Base-by-base conservation (phyloP, 441 rosid species). In the Arabidopsis lyrata region DNA sequence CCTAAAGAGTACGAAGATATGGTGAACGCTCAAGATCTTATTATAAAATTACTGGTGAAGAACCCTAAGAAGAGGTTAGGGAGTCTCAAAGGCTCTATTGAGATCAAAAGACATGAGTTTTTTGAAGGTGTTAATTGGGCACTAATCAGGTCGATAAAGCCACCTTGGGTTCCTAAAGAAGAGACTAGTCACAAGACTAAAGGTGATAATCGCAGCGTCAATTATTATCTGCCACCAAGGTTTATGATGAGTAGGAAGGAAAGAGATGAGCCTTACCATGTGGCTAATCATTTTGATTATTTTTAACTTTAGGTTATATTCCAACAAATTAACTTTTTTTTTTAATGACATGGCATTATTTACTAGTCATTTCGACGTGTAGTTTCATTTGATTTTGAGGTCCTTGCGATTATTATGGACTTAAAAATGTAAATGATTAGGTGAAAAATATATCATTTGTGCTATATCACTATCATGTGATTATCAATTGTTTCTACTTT, bases 131-230 rank as follows among this genome's bases (percentile, higher is more conserved):
- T 88, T 48, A 88, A 81, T 66, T 88, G 90, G 90, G 88, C 98
- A 41, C 75, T 93, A 76, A 89, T 91, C 74, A 79, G 98, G 75
- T 83, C 97, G 4, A 83, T 90, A 18, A 83, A 81, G 68, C 98
- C 98, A 52, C 98, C 98, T 14, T 86, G 89, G 59, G 85, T 90
- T 27, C 97, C 98, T 3, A 77, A 74, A 53, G 83, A 84, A 60
- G 49, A 41, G 56, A 20, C 20, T 64, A 76, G 44, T 57, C 80
- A 31, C 55, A 76, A 44, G 81, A 41, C 72, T 63, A 80, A 72
- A 59, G 67, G 79, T 66, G 29, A 45, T 66, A 63, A 69, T 63
- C 67, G 31, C 0, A 62, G 49, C 2, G 66, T 62, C 29, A 65
- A 81, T 47, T 78, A 77, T 58, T 74, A 66, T 70, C 77, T 73